Base-by-base conservation (phyloP, 2,329 filamentous ascomycete species). In the Saccharata proteae region DNA sequence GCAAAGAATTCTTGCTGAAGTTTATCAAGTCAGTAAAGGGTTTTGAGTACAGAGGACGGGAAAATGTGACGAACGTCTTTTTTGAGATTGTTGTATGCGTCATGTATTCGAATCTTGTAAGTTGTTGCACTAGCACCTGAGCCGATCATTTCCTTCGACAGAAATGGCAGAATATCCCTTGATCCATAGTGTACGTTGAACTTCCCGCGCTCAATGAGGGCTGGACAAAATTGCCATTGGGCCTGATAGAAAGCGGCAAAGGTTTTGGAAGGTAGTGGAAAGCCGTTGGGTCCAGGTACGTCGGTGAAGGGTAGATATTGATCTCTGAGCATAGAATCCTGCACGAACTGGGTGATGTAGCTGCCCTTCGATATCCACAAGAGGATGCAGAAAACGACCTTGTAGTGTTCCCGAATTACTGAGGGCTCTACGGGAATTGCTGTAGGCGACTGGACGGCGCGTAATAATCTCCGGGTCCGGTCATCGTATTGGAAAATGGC, bases 181-280 rank as follows among this genome's bases (percentile, higher is more conserved):
- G 1, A 24, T 6, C 2, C 20, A 8, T 16, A 39, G 17, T 11
- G 19, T 15, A 3, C 5, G 30, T 6, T 40, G 26, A 3, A 26
- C 14, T 6, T 20, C 3, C 13, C n/a, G 16, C 3, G 7, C 12
- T 4, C 43, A 36, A 1, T 19, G 3, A 8, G 19, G 16, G 0
- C n/a, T n/a, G 37, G 34, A 10, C 38, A 42, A 18, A 43, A 45
- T 8, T 26, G 10, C 41, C 42, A 46, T 30, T 46, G 43, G 2
- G 19, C 26, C 4, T 41, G 4, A 17, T 18, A 29, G 23, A 47
- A 47, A 26, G 10, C 0, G 30, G 7, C 25, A 41, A 39, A 16
- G 41, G 34, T 13, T 32, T 2, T 2, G 13, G 7, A 14, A 16
- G 35, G 4, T 25, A 10, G 0, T 14, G 17, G 3, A 14, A 23